Evolutionary conservation across 2,329 filamentous ascomycete species (phyloP).

Genomic region (Ceratocystiopsis sp.): DNA sequence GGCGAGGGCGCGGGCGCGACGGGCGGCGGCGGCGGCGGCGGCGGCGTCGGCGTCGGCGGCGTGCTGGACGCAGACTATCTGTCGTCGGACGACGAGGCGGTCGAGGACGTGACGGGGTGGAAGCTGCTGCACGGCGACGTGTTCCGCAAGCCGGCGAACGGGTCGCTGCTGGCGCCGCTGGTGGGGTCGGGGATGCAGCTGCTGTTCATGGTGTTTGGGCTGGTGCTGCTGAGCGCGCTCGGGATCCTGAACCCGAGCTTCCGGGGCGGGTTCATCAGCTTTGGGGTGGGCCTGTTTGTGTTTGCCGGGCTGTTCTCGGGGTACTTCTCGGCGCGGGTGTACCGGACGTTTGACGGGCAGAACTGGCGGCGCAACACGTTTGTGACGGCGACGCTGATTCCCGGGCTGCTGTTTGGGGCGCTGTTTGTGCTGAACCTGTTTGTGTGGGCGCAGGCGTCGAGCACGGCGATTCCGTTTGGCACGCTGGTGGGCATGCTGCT

Average conservation of each 20-base stretch:
- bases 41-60: constrained; percentile 9
- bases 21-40: constrained; percentile 24
- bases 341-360: constrained; percentile 64
- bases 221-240: constrained; percentile 56
- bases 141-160: constrained; percentile 56
- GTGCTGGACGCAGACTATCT: constrained; percentile 30
- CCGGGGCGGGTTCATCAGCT: constrained; percentile 76
- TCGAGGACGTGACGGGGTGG: constrained; percentile 76
- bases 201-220: constrained; percentile 60
- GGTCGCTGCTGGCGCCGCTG: constrained; percentile 59
- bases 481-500: constrained; percentile 56
- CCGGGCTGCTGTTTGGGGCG: constrained; percentile 57
- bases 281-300: constrained; percentile 67
- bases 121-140: constrained; percentile 80
- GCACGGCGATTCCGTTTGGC: constrained; percentile 70
- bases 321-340: constrained; percentile 71
- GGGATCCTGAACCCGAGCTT: constrained; percentile 74
- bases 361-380: constrained; percentile 62
- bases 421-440: constrained; percentile 75
- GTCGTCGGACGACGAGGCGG: constrained; percentile 50
- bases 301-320: constrained; percentile 73
- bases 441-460: constrained; percentile 79
- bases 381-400: constrained; percentile 61
- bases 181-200: constrained; percentile 78
- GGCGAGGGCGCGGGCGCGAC: constrained; percentile 21